Percentiles rank a stretch among this genome's conserved stretches.
phyloP scores from a whole-genome alignment of 352 stramenopile genomes.

The Globisporangium paroecandrum region DNA sequence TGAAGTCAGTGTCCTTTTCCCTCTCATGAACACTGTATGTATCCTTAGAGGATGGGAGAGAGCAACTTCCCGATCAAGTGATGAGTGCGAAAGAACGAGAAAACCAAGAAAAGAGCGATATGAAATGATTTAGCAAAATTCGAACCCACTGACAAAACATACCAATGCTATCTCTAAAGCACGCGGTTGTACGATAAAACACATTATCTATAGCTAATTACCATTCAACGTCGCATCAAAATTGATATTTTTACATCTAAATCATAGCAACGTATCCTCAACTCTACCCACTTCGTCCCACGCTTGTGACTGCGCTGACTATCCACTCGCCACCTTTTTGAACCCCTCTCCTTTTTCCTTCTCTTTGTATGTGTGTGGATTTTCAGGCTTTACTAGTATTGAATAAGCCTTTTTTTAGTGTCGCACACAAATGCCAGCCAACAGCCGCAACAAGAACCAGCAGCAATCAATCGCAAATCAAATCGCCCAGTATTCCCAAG shows the following conservation, averaged over 20 bases:
- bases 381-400: not conserved
- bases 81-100: not conserved
- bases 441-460: too few species aligned
- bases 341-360: not conserved
- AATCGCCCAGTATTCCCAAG: not conserved
- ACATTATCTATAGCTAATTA: too few species aligned
- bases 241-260: not conserved
- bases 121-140: not conserved
- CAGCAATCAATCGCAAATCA: too few species aligned
- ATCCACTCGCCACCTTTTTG: not conserved
- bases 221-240: too few species aligned
- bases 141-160: not conserved
- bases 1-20: not conserved
- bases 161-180: too few species aligned
- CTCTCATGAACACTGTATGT: conserved; percentile 1
- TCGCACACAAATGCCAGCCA: too few species aligned
- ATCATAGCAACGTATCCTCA: not conserved
- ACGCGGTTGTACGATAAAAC: too few species aligned
- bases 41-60: not conserved
- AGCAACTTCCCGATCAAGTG: not conserved
- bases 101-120: not conserved
- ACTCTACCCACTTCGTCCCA: not conserved
- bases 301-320: not conserved
- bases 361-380: not conserved
- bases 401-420: too few species aligned